Percentiles rank a stretch among this genome's conserved stretches.
These are phyloP conservation scores for Juglanconis sp. DNA, from an alignment of 2,329 filamentous ascomycete species.

Conservation along the genomic window DNA sequence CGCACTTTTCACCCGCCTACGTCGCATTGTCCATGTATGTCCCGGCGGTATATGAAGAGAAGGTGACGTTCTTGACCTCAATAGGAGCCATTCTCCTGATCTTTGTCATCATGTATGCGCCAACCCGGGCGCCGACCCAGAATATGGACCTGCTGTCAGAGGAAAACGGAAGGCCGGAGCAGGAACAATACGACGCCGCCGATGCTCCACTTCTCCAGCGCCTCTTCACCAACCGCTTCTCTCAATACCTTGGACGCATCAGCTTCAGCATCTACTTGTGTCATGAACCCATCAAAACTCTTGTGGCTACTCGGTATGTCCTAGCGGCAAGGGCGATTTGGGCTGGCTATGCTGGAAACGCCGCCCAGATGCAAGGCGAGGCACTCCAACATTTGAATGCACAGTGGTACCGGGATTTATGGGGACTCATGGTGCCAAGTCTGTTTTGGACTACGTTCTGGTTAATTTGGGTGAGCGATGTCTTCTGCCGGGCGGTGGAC, in stretches of 20 bases:
- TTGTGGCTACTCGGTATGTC: not conserved
- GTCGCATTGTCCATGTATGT: not conserved
- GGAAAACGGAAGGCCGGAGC: not conserved
- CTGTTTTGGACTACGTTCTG: slow-evolving; percentile 14
- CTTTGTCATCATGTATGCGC: slow-evolving; percentile 22
- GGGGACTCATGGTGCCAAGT: not conserved
- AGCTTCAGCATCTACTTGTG: slow-evolving; percentile 24
- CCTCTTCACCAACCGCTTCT: slow-evolving; percentile 22
- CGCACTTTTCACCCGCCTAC: not conserved
- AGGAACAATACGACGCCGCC: not conserved
- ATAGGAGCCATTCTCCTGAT: slow-evolving; percentile 18
- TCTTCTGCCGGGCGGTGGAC: slow-evolving; percentile 23
- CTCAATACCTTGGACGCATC: slow-evolving; percentile 23
- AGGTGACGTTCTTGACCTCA: not conserved
- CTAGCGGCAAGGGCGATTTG: not conserved
- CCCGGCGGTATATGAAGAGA: not conserved
- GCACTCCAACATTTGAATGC: not conserved
- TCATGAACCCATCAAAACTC: slow-evolving; percentile 17
- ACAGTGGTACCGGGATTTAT: not conserved
- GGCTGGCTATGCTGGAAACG: not conserved
- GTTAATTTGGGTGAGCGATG: slow-evolving; percentile 23
- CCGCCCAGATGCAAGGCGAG: not conserved
- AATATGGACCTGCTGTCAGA: not conserved
- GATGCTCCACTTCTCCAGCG: slow-evolving; percentile 17
- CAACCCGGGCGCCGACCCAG: not conserved